Percentiles rank a stretch among this genome's conserved stretches.
Conservation (phyloP, 2,329 filamentous ascomycete species). For the Cytospora piceicola region DNA sequence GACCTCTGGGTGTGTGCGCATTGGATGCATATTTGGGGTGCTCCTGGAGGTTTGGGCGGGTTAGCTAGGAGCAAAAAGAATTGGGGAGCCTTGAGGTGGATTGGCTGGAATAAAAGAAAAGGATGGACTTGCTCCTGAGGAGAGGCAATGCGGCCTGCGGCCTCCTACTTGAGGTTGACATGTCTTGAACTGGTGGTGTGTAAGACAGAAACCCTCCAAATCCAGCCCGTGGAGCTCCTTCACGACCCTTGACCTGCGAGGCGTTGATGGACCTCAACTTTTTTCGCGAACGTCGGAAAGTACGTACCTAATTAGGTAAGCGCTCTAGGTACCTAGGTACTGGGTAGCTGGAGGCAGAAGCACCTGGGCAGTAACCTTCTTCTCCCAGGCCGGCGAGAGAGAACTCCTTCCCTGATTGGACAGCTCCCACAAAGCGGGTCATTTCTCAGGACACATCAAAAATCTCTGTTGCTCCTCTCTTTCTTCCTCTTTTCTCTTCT, state of each 20-base stretch:
- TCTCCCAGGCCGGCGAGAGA: not conserved
- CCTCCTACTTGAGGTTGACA: constrained; percentile 63
- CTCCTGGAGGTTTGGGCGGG: constrained; percentile 33
- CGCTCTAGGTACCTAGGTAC: too few relatives aligned
- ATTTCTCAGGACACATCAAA: constrained; percentile 19
- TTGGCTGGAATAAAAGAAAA: constrained; percentile 3
- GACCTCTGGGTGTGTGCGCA: constrained; percentile 42
- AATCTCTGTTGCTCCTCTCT: constrained; percentile 33
- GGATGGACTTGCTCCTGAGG: constrained; percentile 49
- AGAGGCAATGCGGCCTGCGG: constrained; percentile 53
- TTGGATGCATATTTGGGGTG: constrained; percentile 40
- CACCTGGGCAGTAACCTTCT: not conserved
- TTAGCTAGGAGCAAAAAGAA: constrained; percentile 38
- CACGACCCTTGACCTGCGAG: constrained; percentile 20
- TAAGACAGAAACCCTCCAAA: constrained; percentile 21
- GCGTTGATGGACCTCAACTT: constrained; percentile 26
- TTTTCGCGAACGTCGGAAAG: constrained; percentile 25
- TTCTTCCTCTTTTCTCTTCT: constrained; percentile 40
- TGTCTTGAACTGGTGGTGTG: constrained; percentile 34
- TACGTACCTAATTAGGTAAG: constrained; percentile 25
- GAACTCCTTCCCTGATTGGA: constrained; percentile 2
- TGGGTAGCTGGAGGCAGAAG: too few relatives aligned
- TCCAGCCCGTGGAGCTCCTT: constrained; percentile 28
- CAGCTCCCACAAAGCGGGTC: not conserved
- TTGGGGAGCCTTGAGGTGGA: not conserved